Percentiles rank a stretch among this genome's conserved stretches.
Conservation (phyloP, 2,329 filamentous ascomycete species). For the Cytospora leucostoma region DNA sequence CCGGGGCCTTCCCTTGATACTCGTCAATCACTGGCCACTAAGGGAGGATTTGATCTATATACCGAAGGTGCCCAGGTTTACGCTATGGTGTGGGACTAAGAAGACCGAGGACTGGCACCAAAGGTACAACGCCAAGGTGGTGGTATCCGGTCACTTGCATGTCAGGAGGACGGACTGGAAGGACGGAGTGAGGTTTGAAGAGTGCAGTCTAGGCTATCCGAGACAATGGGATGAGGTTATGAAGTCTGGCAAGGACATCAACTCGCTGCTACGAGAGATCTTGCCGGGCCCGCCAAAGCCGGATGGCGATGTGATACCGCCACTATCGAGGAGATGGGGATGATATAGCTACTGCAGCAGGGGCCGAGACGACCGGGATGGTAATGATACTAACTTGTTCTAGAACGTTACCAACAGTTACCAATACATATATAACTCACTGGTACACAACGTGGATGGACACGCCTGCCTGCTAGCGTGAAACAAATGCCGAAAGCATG, state of each 20-base stretch:
- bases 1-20: conserved; percentile 33
- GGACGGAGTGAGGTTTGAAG: conserved; percentile 41
- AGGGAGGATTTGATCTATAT: conserved; percentile 40
- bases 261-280: conserved; percentile 41
- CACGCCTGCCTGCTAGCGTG: no score
- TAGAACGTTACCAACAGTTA: no score
- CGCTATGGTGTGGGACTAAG: conserved; percentile 42
- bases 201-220: conserved; percentile 42
- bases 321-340: conserved; percentile 25
- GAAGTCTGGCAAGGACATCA: conserved; percentile 36
- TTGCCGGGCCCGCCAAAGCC: conserved; percentile 24
- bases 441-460: no score
- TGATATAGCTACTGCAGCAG: not conserved
- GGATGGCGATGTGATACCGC: conserved; percentile 15
- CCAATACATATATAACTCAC: no score
- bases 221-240: conserved; percentile 40
- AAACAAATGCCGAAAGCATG: no score
- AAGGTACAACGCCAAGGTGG: conserved; percentile 39
- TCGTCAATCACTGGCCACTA: conserved; percentile 43
- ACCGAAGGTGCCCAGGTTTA: conserved; percentile 40
- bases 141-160: conserved; percentile 41
- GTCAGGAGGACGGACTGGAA: conserved; percentile 43
- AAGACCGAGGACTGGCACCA: conserved; percentile 40
- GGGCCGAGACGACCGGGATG: not conserved
- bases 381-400: no score